These are phyloP conservation scores for Penicillium desertorum DNA, from an alignment of 495 filamentous ascomycete species.

Conservation along the genomic window DNA sequence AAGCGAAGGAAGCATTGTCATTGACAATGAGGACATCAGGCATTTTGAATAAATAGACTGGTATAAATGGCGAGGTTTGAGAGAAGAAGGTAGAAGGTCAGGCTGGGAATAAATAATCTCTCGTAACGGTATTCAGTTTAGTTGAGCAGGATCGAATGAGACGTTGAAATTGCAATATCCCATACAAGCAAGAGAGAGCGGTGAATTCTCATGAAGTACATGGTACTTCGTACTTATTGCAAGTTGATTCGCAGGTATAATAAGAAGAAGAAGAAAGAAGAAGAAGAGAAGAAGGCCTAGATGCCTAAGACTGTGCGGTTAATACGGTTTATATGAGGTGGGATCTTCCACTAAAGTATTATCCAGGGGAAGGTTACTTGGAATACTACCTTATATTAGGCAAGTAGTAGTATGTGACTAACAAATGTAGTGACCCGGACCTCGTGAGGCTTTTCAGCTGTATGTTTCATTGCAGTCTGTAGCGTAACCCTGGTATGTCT, in stretches of 20 bases:
- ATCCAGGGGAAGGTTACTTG: neutral
- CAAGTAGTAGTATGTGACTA: no score
- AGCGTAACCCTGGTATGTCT: no score
- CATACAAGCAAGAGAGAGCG: neutral
- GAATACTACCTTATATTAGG: neutral
- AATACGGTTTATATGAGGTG: neutral
- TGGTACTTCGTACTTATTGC: neutral
- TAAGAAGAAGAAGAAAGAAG: conserved; percentile 8
- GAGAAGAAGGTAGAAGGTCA: neutral
- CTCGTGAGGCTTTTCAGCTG: no score
- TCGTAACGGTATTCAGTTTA: neutral
- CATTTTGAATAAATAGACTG: conserved; percentile 12
- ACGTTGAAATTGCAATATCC: conserved; percentile 3
- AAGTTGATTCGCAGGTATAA: neutral
- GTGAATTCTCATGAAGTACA: neutral
- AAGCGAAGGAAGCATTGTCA: conserved; percentile 18
- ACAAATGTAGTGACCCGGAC: no score
- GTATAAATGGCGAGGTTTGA: neutral
- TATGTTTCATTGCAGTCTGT: no score
- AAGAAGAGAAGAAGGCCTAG: conserved; percentile 5
- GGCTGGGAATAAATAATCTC: conserved; percentile 6
- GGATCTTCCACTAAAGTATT: neutral
- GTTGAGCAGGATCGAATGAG: neutral
- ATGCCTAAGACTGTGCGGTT: neutral
- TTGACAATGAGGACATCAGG: conserved; percentile 13